Conservation (phyloP, 2,329 filamentous ascomycete genomes). For the Fusarium mundagurra region DNA sequence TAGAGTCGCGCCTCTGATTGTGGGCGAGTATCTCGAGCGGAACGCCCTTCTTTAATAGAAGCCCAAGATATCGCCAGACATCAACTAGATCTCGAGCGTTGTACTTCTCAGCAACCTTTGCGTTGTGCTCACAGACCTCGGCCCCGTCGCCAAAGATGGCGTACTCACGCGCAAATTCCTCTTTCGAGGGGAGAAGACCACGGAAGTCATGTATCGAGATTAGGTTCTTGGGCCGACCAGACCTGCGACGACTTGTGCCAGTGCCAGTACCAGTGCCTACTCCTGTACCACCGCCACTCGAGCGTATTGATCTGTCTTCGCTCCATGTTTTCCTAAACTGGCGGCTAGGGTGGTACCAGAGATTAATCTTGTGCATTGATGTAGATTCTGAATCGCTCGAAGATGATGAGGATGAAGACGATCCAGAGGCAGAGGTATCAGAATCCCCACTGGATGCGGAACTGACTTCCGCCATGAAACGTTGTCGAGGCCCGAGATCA, state of each 20-base stretch:
- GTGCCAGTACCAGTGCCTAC: slow-evolving; percentile 61
- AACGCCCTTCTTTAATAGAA: slow-evolving; percentile 81
- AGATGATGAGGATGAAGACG: slow-evolving; percentile 62
- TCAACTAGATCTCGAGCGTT: slow-evolving; percentile 78
- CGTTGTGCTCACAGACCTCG: slow-evolving; percentile 87
- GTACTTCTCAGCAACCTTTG: slow-evolving; percentile 75
- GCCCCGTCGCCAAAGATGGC: slow-evolving; percentile 83
- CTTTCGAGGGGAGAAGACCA: slow-evolving; percentile 79
- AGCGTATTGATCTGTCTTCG: slow-evolving; percentile 66
- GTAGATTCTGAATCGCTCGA: slow-evolving; percentile 71
- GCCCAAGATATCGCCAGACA: slow-evolving; percentile 83
- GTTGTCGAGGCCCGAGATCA: slow-evolving; percentile 60
- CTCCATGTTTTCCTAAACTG: slow-evolving; percentile 66
- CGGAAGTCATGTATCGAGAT: slow-evolving; percentile 78
- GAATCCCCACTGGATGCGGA: slow-evolving; percentile 63
- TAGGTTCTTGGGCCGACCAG: slow-evolving; percentile 69
- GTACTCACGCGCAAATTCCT: slow-evolving; percentile 80
- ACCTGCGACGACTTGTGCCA: slow-evolving; percentile 60
- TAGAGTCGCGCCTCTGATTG: slow-evolving; percentile 64
- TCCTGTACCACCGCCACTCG: slow-evolving; percentile 67
- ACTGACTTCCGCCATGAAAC: slow-evolving; percentile 58
- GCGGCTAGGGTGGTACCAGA: slow-evolving; percentile 65
- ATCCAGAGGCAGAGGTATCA: slow-evolving; percentile 60
- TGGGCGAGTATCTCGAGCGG: slow-evolving; percentile 72
- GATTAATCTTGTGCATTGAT: slow-evolving; percentile 66